Percentiles rank a stretch among this genome's conserved stretches.
Evolutionary conservation across 78 protist species (phyloP).

Genomic region (Emiliania huxleyi): DNA sequence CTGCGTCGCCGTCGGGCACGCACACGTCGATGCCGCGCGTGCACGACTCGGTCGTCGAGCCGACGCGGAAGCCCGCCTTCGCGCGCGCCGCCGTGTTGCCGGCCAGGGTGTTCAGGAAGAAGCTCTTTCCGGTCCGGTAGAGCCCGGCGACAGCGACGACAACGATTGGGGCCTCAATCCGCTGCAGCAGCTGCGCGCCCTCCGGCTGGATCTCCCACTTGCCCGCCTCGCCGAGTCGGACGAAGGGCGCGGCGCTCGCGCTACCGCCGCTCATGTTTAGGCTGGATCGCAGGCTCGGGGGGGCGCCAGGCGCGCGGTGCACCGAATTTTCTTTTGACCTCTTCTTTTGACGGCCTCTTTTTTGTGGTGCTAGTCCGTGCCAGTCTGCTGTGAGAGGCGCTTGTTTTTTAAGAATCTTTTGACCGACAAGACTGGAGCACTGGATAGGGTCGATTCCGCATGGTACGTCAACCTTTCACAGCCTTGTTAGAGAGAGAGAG

Average conservation of each 20-base stretch:
- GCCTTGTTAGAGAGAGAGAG: too few relatives aligned
- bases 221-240: background rate
- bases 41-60: slow-evolving; percentile 42
- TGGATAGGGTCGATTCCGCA: too few relatives aligned
- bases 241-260: background rate
- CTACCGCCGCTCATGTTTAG: too few relatives aligned
- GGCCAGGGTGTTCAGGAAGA: slow-evolving; percentile 36
- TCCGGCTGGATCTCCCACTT: background rate
- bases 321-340: too few relatives aligned
- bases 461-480: too few relatives aligned
- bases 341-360: too few relatives aligned
- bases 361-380: too few relatives aligned
- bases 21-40: slow-evolving; percentile 50
- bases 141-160: slow-evolving; percentile 8
- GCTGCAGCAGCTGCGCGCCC: background rate
- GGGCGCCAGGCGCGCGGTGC: too few relatives aligned
- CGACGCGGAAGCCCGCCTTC: background rate
- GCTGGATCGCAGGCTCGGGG: too few relatives aligned
- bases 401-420: too few relatives aligned
- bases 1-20: background rate
- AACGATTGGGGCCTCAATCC: background rate
- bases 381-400: too few relatives aligned
- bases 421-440: too few relatives aligned
- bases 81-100: background rate
- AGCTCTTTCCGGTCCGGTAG: slow-evolving; percentile 47